These are phyloP conservation scores for Arthroderma sp. DNA, from an alignment of 2,329 filamentous ascomycete genomes.

Conservation along the genomic window DNA sequence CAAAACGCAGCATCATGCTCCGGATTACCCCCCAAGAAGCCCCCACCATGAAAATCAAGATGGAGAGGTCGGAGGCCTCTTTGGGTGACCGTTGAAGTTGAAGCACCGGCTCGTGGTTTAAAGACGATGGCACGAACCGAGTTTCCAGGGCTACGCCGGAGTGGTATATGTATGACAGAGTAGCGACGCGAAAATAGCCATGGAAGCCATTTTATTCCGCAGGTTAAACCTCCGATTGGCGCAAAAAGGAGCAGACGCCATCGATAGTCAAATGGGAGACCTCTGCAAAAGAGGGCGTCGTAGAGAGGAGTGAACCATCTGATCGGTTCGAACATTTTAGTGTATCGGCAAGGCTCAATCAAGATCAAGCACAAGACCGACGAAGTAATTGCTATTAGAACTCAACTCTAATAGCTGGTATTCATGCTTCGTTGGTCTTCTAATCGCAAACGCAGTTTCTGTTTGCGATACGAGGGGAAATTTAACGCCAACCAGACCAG, in stretches of 20 bases:
- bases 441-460: no score
- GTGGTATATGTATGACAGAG: conserved; percentile 21
- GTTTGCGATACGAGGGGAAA: no score
- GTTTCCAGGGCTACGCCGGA: conserved; percentile 12
- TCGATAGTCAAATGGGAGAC: conserved; percentile 27
- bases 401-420: no score
- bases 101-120: conserved; percentile 9
- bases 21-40: conserved; percentile 32
- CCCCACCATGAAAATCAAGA: conserved; percentile 34
- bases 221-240: conserved; percentile 27
- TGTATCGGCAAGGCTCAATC: no score
- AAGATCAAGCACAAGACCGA: no score
- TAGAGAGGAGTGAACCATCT: conserved; percentile 7
- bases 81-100: neutral
- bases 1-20: conserved; percentile 28
- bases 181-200: conserved; percentile 28
- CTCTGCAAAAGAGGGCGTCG: conserved; percentile 24
- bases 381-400: no score
- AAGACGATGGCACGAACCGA: conserved; percentile 26
- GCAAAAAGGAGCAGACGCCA: conserved; percentile 35
- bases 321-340: neutral
- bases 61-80: conserved; percentile 27
- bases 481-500: no score
- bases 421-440: no score
- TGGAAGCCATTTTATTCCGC: conserved; percentile 23